Percentiles rank a stretch among this genome's conserved stretches.
Evolutionary conservation across 306 rosid genomes (phyloP).

Genomic region (Amphicarpaea edgeworthii): DNA sequence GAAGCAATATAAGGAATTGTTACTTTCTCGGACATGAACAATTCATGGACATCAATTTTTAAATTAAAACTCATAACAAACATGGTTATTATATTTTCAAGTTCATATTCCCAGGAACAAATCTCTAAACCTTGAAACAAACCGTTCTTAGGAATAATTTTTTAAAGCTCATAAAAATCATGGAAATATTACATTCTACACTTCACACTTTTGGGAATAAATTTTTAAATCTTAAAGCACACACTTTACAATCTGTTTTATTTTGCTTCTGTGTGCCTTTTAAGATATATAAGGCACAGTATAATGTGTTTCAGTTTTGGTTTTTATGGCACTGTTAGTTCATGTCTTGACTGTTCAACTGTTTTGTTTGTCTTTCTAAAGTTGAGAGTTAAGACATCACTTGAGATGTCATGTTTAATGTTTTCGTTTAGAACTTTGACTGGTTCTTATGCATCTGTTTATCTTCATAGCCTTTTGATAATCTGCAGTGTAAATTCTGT

Average conservation of each 20-base stretch:
- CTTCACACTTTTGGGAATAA: neutral
- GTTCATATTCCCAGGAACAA: neutral
- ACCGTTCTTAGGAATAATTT: neutral
- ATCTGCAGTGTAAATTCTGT: conserved; percentile 36
- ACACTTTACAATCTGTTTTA: neutral
- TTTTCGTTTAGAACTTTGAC: neutral
- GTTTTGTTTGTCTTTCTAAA: conserved; percentile 13
- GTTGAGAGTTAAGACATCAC: conserved; percentile 11
- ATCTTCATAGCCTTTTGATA: conserved; percentile 36
- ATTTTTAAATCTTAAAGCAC: neutral
- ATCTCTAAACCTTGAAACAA: neutral
- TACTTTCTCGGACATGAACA: neutral
- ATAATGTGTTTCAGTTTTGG: neutral
- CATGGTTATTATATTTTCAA: neutral
- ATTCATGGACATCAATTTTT: neutral
- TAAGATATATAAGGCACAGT: neutral
- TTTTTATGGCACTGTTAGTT: conserved; percentile 21
- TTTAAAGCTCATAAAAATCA: neutral
- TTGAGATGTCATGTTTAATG: conserved; percentile 33
- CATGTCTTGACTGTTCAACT: conserved; percentile 4
- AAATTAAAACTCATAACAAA: neutral
- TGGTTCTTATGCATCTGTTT: conserved; percentile 33
- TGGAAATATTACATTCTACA: neutral
- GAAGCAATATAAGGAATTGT: neutral
- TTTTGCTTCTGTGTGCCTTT: neutral